Evolutionary conservation across 352 stramenopile genomes (phyloP), one percentile per base, ranked within the genome.

Genomic region (Blastocystis sp.): DNA sequence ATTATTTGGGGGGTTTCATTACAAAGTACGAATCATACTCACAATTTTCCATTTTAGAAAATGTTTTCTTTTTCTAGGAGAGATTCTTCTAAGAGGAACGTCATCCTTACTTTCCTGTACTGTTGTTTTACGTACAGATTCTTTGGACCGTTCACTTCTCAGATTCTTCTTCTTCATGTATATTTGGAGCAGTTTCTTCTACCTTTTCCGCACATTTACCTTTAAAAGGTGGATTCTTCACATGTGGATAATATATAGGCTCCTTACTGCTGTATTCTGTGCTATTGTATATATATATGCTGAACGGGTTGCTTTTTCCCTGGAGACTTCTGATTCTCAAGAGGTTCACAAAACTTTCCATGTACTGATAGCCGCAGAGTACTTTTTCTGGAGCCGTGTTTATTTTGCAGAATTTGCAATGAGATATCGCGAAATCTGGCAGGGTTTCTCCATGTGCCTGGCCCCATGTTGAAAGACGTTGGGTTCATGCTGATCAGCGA

Each of bases 121-220:
- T 41, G 41, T n/a, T 68, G 73, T 43, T 37, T 65, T 18, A 69
- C 73, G 73, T 85, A 85, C 73, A 54, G 13, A 45, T 68, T n/a
- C n/a, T 34, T 43, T 13, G n/a, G 50, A 26, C 1, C 5, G 16
- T 43, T 66, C 9, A 85, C 16, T 41, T 8, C 30, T 34, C 68
- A 85, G 73, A 54, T 85, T 85, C 53, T 85, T 85, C 26, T 85
- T 85, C 50, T 85, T 85, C 56, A 85, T 85, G 73, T 85, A 66
- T 45, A 85, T 65, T 16, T 85, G 73, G 73, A 85, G 73, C 56
- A 53, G 30, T 18, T 66, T 85, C 18, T 85, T 85, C 53, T 26
- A 65, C 24, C n/a, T 68, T 18, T 85, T 85, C 16, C 73, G 43
- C n/a, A n/a, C 47, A 7, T 68, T 85, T 45, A 54, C 73, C 9